Conservation (phyloP, 2,329 filamentous ascomycete genomes). For the Xylariaceae sp. region DNA sequence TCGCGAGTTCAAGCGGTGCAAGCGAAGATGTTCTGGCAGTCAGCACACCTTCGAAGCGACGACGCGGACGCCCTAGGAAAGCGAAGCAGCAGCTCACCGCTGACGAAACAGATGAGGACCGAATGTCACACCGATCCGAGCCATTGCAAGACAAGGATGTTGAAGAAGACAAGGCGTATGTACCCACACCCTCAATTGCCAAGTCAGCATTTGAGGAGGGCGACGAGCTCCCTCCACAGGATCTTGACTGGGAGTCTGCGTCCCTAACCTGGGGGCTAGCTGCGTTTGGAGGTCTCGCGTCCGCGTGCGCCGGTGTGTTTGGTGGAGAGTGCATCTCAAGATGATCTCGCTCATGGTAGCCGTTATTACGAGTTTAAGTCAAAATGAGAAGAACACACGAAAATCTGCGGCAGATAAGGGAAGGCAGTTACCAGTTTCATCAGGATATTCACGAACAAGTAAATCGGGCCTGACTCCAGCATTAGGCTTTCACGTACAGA, state of each 20-base stretch:
- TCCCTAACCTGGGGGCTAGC: conserved; percentile 54
- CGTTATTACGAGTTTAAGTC: too few species aligned
- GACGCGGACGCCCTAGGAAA: conserved; percentile 33
- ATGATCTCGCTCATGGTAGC: too few species aligned
- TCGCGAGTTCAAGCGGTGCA: conserved; percentile 30
- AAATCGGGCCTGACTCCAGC: too few species aligned
- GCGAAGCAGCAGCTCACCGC: conserved; percentile 17
- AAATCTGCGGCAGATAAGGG: too few species aligned
- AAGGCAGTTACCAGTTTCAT: too few species aligned
- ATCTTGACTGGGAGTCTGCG: conserved; percentile 54
- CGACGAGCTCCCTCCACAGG: conserved; percentile 48
- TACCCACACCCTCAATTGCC: conserved; percentile 44
- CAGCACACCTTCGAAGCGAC: conserved; percentile 14
- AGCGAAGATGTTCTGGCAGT: conserved; percentile 24
- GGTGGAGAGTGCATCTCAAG: conserved; percentile 53
- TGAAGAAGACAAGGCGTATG: conserved; percentile 45
- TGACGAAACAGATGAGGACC: conserved; percentile 1
- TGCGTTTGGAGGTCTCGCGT: conserved; percentile 51
- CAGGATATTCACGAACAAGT: too few species aligned
- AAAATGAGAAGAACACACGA: too few species aligned
- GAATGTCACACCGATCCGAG: not conserved
- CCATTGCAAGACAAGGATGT: conserved; percentile 21
- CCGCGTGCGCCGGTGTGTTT: conserved; percentile 52
- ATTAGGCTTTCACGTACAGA: too few species aligned
- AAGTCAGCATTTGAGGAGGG: conserved; percentile 44